Conservation (phyloP, 108 stramenopile genomes). For the Cylindrotheca fusiformis region DNA sequence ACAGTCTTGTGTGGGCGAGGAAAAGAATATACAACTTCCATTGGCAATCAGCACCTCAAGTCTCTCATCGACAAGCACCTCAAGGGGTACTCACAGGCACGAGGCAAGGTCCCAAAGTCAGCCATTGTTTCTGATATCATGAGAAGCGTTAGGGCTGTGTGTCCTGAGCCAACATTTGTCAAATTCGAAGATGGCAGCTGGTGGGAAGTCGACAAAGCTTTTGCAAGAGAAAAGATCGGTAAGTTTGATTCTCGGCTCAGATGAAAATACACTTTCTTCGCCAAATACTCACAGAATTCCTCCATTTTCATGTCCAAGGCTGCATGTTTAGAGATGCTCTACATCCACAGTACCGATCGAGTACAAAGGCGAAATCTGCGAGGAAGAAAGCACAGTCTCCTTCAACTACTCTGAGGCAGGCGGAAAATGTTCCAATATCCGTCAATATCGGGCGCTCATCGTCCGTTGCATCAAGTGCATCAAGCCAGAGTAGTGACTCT, state of each 20-base stretch:
- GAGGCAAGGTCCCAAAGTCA: slow-evolving; percentile 20
- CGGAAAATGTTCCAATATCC: too few species aligned
- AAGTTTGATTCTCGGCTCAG: not conserved
- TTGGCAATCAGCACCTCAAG: slow-evolving; percentile 1
- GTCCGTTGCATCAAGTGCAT: not conserved
- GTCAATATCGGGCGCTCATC: not conserved
- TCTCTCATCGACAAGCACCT: slow-evolving; percentile 2
- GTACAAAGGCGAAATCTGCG: slow-evolving; percentile 11
- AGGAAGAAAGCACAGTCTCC: slow-evolving; percentile 10
- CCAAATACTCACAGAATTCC: not conserved
- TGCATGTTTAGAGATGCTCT: slow-evolving; percentile 8
- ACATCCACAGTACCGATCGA: slow-evolving; percentile 2
- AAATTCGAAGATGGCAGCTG: slow-evolving; percentile 8
- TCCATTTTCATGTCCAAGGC: not conserved
- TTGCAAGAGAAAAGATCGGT: slow-evolving; percentile 15
- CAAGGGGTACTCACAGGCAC: not conserved
- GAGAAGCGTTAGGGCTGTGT: not conserved
- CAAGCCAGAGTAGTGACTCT: not conserved
- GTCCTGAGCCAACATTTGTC: slow-evolving; percentile 3
- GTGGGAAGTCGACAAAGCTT: slow-evolving; percentile 12
- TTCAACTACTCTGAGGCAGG: not conserved
- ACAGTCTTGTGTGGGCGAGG: slow-evolving; percentile 7
- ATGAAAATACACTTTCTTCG: not conserved
- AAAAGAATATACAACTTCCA: not conserved
- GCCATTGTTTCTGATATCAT: slow-evolving; percentile 24